Evolutionary conservation across 306 rosid species (phyloP), one percentile per base, ranked within the genome.

Genomic region (Rosa chinensis): DNA sequence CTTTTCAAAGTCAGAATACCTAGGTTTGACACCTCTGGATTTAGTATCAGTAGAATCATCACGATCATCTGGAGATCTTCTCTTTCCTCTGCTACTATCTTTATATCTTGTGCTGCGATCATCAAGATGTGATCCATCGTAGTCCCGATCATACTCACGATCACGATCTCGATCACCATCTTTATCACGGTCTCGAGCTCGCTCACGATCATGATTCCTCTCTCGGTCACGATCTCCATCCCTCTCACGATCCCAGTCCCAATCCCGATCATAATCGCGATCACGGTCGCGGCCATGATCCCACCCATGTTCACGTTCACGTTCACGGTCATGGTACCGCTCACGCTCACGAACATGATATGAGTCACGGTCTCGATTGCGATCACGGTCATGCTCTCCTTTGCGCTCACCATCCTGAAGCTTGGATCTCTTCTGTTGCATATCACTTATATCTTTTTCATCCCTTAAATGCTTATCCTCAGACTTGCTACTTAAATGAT

Each of bases 391-490:
- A 32, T 59, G 77, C 45, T 88, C 91, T 43, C 83, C 87, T 62
- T 83, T 82, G 55, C 75, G 79, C 55, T 88, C 94, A 84, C 86
- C 82, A 74, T 91, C 99, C 32, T 83, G 87, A 85, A 83, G 82
- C 79, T 88, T 95, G 78, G 85, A 84, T 87, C 85, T 91, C 97
- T 91, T 96, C 20, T 82, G 92, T 66, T 89, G 93, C 72, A 88
- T 78, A 67, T 91, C 98, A 50, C 69, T 23, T 58, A 47, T 67
- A 80, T 91, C 96, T 56, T 90, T 96, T 79, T 91, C 98, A 79
- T 93, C 98, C 81, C 85, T 90, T 59, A 78, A 66, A 77, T 83
- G 89, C 82, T 89, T 96, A 72, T 93, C 99, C 74, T 92, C 97
- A 76, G 92, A 85, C 81, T 88, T 90, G 85, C 61, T 82, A 83